These are phyloP conservation scores for Penicillium sp. DNA, from an alignment of 2,329 filamentous ascomycete species.

Conservation along the genomic window DNA sequence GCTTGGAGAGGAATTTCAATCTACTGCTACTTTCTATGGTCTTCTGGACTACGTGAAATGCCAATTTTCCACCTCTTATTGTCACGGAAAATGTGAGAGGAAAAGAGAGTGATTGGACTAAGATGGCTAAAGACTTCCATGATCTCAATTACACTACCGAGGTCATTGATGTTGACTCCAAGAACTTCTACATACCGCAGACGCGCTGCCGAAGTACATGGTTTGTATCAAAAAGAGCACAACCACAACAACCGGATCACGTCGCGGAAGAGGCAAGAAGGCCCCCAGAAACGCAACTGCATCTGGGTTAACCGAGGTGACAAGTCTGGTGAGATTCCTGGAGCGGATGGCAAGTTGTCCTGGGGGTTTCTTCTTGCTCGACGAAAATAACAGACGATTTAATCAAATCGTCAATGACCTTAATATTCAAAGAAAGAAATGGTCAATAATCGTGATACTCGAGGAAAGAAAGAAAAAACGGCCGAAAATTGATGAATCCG, in stretches of 20 bases:
- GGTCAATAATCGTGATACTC: no score
- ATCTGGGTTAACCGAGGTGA: no score
- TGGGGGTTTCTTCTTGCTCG: constrained; percentile 64
- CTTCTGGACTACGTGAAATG: constrained; percentile 61
- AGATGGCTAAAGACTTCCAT: constrained; percentile 52
- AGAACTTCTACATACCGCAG: constrained; percentile 74
- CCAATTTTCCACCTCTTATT: constrained; percentile 64
- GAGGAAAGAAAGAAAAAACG: no score
- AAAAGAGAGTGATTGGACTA: constrained; percentile 60
- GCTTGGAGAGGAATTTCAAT: constrained; percentile 64
- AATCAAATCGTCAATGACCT: constrained; percentile 55
- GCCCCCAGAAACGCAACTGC: no score
- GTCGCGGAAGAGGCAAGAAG: no score
- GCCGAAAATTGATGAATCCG: no score
- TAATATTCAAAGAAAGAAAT: no score
- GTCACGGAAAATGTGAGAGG: constrained; percentile 71
- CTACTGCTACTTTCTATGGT: constrained; percentile 66
- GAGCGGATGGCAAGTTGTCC: constrained; percentile 63
- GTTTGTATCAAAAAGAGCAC: constrained; percentile 54
- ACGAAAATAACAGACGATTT: constrained; percentile 59
- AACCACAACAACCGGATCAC: no score
- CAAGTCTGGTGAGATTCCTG: background rate
- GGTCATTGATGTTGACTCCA: constrained; percentile 64
- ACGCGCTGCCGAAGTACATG: constrained; percentile 65
- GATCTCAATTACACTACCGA: constrained; percentile 58